A percentile compares a stretch with the other conserved stretches of the same genome.
These are phyloP conservation scores for Monosporascus sp. DNA, from an alignment of 2,329 filamentous ascomycete species.

Conservation along the genomic window DNA sequence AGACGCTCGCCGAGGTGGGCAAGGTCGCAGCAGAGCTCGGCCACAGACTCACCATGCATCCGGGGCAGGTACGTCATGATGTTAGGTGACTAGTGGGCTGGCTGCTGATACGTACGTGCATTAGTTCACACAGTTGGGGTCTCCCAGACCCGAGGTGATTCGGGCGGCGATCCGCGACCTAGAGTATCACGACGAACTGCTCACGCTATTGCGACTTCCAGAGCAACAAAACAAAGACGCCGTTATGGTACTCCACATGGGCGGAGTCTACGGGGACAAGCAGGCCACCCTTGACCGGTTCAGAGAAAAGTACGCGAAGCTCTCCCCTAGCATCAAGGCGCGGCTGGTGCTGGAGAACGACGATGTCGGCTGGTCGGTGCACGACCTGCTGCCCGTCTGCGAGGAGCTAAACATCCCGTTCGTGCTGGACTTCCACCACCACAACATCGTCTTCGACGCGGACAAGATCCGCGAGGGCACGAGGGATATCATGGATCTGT, in stretches of 20 bases:
- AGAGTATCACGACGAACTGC: conserved; percentile 81
- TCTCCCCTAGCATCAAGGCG: conserved; percentile 67
- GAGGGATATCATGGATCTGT: conserved; percentile 68
- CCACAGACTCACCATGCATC: conserved; percentile 84
- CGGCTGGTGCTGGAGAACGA: conserved; percentile 90
- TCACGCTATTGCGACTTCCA: conserved; percentile 70
- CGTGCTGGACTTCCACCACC: conserved; percentile 89
- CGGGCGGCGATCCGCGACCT: conserved; percentile 73
- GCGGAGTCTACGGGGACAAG: conserved; percentile 86
- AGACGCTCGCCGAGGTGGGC: conserved; percentile 70
- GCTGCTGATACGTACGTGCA: conserved; percentile 3
- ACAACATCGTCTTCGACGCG: conserved; percentile 85
- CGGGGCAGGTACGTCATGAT: conserved; percentile 55
- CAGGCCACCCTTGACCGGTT: conserved; percentile 72
- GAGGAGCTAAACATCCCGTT: conserved; percentile 92
- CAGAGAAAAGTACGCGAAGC: conserved; percentile 61
- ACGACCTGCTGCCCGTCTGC: conserved; percentile 83
- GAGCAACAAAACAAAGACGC: conserved; percentile 77
- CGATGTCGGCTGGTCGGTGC: conserved; percentile 87
- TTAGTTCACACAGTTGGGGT: conserved; percentile 84
- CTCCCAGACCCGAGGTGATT: conserved; percentile 72
- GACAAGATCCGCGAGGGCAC: conserved; percentile 75
- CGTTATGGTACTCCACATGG: conserved; percentile 92
- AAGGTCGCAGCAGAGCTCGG: conserved; percentile 70
- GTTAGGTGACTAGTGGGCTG: neutral